These are phyloP conservation scores for Hypocrella siamensis DNA, from an alignment of 2,329 filamentous ascomycete genomes.

Conservation along the genomic window DNA sequence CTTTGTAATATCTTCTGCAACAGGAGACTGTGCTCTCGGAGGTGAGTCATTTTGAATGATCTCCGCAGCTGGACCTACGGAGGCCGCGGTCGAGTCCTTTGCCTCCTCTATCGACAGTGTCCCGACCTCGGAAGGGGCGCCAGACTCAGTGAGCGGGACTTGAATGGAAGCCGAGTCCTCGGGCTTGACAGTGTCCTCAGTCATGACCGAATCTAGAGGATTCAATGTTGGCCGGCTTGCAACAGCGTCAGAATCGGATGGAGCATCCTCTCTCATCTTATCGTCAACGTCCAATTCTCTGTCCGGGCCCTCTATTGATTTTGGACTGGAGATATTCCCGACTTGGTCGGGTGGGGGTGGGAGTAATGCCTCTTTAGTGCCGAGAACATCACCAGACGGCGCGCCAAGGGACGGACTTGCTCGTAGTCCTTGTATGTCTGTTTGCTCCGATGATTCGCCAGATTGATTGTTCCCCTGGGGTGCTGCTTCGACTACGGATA, in stretches of 20 bases:
- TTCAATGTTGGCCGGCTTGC: constrained; percentile 9
- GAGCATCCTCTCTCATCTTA: constrained; percentile 11
- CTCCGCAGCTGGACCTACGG: constrained; percentile 2
- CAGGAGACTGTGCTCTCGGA: too few species aligned
- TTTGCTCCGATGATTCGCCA: constrained; percentile 4
- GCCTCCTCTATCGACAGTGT: constrained; percentile 9
- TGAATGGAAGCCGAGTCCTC: constrained; percentile 21
- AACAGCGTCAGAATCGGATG: constrained; percentile 7
- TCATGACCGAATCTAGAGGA: constrained; percentile 18
- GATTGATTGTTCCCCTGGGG: not conserved
- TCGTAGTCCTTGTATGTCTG: not conserved
- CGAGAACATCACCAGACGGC: not conserved
- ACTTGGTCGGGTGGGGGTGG: constrained; percentile 23
- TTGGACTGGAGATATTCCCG: constrained; percentile 21
- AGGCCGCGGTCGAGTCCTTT: constrained; percentile 5
- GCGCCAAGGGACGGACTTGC: too few species aligned
- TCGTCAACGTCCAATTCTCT: constrained; percentile 11
- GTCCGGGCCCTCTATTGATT: constrained; percentile 10
- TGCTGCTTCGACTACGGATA: constrained; percentile 2
- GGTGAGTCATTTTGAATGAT: not conserved
- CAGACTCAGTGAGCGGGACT: constrained; percentile 13
- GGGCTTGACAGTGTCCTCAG: constrained; percentile 21
- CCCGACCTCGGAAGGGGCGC: constrained; percentile 12
- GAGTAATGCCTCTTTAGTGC: constrained; percentile 10
- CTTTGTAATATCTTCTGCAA: not conserved